These are phyloP conservation scores for Amylocarpus encephaloides DNA, from an alignment of 2,329 filamentous ascomycete genomes.

Conservation along the genomic window DNA sequence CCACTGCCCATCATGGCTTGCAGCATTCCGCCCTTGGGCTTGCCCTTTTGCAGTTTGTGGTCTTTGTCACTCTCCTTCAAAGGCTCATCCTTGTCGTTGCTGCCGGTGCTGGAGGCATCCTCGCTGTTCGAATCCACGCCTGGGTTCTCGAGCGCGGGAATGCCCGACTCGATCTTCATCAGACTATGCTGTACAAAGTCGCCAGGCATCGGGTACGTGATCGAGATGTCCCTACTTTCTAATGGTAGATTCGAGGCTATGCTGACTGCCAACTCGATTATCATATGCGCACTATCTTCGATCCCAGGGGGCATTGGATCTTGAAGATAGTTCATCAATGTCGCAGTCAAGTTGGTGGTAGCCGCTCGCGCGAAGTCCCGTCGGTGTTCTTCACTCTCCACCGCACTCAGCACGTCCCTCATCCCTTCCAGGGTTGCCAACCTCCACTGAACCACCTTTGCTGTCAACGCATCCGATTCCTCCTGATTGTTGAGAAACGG, in stretches of 20 bases:
- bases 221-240: constrained; percentile 83
- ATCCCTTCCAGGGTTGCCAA: constrained; percentile 92
- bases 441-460: constrained; percentile 87
- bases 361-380: constrained; percentile 63
- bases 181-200: constrained; percentile 60
- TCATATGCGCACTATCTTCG: constrained; percentile 85
- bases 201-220: constrained; percentile 79
- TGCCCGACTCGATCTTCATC: constrained; percentile 74
- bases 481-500: constrained; percentile 71
- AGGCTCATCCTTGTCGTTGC: constrained; percentile 29
- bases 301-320: constrained; percentile 74
- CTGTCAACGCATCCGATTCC: constrained; percentile 80
- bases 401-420: constrained; percentile 59
- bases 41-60: constrained; percentile 28
- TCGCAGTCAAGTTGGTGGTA: constrained; percentile 60
- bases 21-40: constrained; percentile 35
- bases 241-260: constrained; percentile 82
- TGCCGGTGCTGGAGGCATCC: constrained; percentile 27
- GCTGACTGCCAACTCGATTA: constrained; percentile 81
- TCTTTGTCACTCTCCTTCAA: constrained; percentile 26
- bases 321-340: constrained; percentile 66
- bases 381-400: constrained; percentile 60
- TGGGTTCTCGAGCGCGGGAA: constrained; percentile 52
- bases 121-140: constrained; percentile 21
- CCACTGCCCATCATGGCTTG: constrained; percentile 27